Evolutionary conservation across 139 green algal species (phyloP), one percentile per base, ranked within the genome.

Genomic region (Mesotaenium endlicherianum): DNA sequence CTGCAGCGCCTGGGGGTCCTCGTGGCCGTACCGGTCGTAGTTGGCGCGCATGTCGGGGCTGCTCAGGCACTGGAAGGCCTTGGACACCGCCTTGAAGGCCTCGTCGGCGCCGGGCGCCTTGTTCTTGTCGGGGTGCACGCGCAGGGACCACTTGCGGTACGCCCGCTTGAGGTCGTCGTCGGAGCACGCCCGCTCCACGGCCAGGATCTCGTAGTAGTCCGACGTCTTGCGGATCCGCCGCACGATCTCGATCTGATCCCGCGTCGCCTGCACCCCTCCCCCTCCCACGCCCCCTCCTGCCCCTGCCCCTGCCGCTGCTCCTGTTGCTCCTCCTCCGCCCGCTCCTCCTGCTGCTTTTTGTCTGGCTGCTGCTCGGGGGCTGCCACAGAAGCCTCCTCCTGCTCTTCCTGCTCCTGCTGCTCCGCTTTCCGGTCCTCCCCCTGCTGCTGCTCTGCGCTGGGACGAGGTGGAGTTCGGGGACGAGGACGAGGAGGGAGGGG

Each of bases 21-120:
- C 89, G 38, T 82, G 75, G 0, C 92, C 92, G 53, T 87, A 88
- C 30, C 81, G 80, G 58, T 95, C 92, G 85, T 95, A 95, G 40
- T 86, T 64, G 2, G 84, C 87, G 0, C 92, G 83, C 77, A 93
- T 90, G 20, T 91, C 47, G 0, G 85, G 40, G 67, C 95, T 89
- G 8, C 71, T 92, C 45, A 95, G 87, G 85, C 90, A 94, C 45
- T 86, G 78, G 77, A 93, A 95, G 34, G 93, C 91, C 30, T 84
- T 88, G 3, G 89, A 93, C n/a, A 95, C 93, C 6, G 69, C 0
- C 79, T 91, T 90, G 68, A 91, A 91, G 8, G 88, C 88, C 40
- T 91, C 88, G 40, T 91, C 88, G n/a, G 88, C 85, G 11, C 88
- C 88, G 6, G 26, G 11, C 16, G 85, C 88, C 40, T 81, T 83